These are phyloP conservation scores for Termitomyces sp. DNA, from an alignment of 768 basidiomycete genomes.

Conservation along the genomic window DNA sequence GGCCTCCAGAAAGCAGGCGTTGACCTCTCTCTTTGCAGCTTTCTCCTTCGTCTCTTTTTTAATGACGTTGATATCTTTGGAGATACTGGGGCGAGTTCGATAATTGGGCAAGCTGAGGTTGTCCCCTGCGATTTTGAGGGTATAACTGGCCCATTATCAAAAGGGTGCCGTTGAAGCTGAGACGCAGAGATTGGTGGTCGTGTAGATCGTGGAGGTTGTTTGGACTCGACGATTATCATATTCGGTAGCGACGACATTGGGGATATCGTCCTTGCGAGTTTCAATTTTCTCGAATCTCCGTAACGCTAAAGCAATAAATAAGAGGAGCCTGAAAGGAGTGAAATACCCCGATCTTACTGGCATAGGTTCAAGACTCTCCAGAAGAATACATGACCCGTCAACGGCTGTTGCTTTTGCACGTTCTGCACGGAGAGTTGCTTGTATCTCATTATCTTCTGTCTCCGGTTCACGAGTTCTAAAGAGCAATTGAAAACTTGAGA, in stretches of 20 bases:
- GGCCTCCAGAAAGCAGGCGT: conserved; percentile 37
- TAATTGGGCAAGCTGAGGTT: conserved; percentile 15
- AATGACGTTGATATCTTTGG: neutral
- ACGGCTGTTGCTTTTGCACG: conserved; percentile 36
- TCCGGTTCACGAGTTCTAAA: conserved; percentile 44
- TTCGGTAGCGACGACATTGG: conserved; percentile 10
- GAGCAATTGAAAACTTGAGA: neutral
- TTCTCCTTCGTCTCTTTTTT: conserved; percentile 13
- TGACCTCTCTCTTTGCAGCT: conserved; percentile 19
- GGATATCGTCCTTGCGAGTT: neutral
- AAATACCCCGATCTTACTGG: conserved; percentile 9
- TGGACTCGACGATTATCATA: conserved; percentile 24
- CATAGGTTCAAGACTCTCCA: conserved; percentile 14
- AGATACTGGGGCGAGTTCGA: conserved; percentile 13
- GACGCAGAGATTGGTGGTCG: conserved; percentile 32
- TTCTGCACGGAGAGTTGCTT: conserved; percentile 36
- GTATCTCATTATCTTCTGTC: conserved; percentile 37
- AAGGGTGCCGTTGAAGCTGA: conserved; percentile 26
- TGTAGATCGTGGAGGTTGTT: conserved; percentile 28
- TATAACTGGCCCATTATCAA: conserved; percentile 15
- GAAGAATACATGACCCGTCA: conserved; percentile 25
- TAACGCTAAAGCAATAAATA: neutral
- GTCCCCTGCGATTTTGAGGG: neutral
- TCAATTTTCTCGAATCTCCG: neutral
- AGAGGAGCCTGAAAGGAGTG: neutral